phyloP scores from a whole-genome alignment of 139 green algal genomes.

The Axilococcus clingmanii region DNA sequence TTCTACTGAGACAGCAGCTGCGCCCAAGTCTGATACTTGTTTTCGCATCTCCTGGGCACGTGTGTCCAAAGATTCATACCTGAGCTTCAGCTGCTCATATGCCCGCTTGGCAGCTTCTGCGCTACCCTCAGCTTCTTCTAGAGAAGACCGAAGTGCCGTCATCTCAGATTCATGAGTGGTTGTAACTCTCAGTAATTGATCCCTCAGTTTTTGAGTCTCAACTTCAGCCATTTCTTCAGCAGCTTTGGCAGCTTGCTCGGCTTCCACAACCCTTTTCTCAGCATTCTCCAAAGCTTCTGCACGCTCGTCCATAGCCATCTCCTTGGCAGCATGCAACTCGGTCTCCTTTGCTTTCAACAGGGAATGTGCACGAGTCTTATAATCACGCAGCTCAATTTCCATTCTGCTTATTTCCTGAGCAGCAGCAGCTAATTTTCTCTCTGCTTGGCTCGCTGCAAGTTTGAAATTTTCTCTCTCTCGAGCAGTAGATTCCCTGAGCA shows the following conservation, averaged over 20 bases:
- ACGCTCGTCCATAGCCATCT: slow-evolving; percentile 5
- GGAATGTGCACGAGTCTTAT: slow-evolving; percentile 41
- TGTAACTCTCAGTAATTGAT: neutral
- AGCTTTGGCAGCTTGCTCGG: neutral
- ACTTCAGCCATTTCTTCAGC: slow-evolving; percentile 3
- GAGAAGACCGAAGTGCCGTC: slow-evolving; percentile 3
- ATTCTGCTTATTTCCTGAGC: slow-evolving; percentile 4
- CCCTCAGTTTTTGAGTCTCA: neutral
- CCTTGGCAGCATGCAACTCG: slow-evolving; percentile 18
- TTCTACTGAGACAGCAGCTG: neutral
- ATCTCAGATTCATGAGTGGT: slow-evolving; percentile 9
- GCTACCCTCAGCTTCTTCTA: slow-evolving; percentile 1
- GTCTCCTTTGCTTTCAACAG: slow-evolving; percentile 37
- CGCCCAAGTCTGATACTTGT: slow-evolving; percentile 1
- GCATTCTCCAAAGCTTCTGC: neutral
- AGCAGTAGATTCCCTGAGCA: neutral
- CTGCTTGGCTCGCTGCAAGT: slow-evolving; percentile 6
- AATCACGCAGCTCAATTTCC: slow-evolving; percentile 24
- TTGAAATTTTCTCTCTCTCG: neutral
- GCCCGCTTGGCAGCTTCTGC: slow-evolving; percentile 17
- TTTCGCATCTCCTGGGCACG: slow-evolving; percentile 8
- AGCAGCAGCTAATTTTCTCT: slow-evolving; percentile 1
- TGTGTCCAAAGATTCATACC: slow-evolving; percentile 31
- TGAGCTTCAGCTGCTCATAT: slow-evolving; percentile 23
- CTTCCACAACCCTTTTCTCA: slow-evolving; percentile 10